These are phyloP conservation scores for Gracilaria vermiculophylla DNA, from an alignment of 23 red algal genomes.

Conservation along the genomic window DNA sequence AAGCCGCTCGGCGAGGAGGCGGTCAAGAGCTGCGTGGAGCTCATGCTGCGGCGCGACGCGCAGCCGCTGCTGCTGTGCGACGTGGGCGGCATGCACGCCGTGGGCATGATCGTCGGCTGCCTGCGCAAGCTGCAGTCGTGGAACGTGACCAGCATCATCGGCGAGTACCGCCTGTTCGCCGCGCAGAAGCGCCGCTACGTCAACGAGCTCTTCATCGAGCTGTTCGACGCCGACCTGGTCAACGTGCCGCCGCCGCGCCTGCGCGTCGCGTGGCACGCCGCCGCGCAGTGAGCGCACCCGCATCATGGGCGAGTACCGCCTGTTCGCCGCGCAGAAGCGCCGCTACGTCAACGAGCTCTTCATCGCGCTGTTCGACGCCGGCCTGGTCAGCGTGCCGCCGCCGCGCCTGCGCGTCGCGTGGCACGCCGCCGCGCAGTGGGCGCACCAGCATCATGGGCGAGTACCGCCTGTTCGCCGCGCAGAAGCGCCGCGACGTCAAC, in stretches of 20 bases:
- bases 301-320: no score
- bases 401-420: not conserved
- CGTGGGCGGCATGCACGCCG: constrained; percentile 73
- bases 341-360: no score
- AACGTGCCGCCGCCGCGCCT: constrained; percentile 25
- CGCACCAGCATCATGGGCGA: no score
- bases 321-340: no score
- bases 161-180: constrained; percentile 89
- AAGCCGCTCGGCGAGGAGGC: constrained; percentile 91
- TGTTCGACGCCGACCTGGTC: constrained; percentile 96
- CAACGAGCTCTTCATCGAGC: constrained; percentile 97
- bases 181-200: constrained; percentile 73
- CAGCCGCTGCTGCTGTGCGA: constrained; percentile 86
- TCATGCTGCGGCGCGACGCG: constrained; percentile 38
- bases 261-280: not conserved
- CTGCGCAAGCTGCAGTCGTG: constrained; percentile 86
- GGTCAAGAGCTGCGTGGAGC: constrained; percentile 74
- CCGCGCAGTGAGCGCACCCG: not conserved
- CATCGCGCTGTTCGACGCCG: constrained; percentile 94
- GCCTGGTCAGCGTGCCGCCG: constrained; percentile 77
- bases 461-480: no score
- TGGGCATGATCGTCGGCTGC: constrained; percentile 86
- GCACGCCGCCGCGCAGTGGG: not conserved
- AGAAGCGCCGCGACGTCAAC: no score
- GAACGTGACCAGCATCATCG: constrained; percentile 84